These are phyloP conservation scores for Phaffia tasmanica DNA, from an alignment of 768 basidiomycete species.

Conservation along the genomic window DNA sequence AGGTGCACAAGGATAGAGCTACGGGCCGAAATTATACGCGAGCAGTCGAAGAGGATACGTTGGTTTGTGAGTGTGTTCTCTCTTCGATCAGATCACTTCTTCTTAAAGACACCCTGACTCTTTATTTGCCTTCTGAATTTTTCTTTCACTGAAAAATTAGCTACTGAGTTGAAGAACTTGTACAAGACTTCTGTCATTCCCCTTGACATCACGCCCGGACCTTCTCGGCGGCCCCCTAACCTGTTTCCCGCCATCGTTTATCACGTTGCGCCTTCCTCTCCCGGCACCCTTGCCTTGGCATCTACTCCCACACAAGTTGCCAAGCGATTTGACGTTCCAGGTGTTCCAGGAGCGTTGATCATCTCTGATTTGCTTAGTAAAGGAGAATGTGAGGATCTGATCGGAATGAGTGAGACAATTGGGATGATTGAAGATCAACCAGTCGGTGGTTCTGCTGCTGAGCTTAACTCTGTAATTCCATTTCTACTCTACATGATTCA, in stretches of 20 bases:
- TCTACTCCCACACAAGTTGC: slow-evolving; percentile 31
- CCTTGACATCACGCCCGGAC: slow-evolving; percentile 42
- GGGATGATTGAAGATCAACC: slow-evolving; percentile 49
- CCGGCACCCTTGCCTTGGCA: slow-evolving; percentile 35
- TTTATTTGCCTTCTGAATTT: background rate
- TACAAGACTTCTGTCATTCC: slow-evolving; percentile 7
- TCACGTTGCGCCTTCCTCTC: slow-evolving; percentile 37
- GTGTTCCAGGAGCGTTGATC: slow-evolving; percentile 45
- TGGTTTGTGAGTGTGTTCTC: slow-evolving; percentile 34
- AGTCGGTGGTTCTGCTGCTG: slow-evolving; percentile 43
- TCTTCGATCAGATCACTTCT: background rate
- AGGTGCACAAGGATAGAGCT: background rate
- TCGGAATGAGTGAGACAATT: slow-evolving; percentile 43
- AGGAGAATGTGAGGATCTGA: slow-evolving; percentile 43
- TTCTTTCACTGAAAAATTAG: background rate
- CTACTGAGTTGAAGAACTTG: slow-evolving; percentile 10
- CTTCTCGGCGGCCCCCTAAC: slow-evolving; percentile 48
- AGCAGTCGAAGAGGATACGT: slow-evolving; percentile 28
- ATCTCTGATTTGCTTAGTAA: slow-evolving; percentile 45
- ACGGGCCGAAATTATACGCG: background rate
- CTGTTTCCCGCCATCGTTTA: slow-evolving; percentile 47
- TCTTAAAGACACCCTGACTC: background rate
- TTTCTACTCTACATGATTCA: background rate
- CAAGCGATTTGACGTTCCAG: slow-evolving; percentile 42
- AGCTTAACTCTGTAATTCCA: slow-evolving; percentile 41